Evolutionary conservation across 2,329 filamentous ascomycete genomes (phyloP).

Genomic region (Microthyrium microscopicum): DNA sequence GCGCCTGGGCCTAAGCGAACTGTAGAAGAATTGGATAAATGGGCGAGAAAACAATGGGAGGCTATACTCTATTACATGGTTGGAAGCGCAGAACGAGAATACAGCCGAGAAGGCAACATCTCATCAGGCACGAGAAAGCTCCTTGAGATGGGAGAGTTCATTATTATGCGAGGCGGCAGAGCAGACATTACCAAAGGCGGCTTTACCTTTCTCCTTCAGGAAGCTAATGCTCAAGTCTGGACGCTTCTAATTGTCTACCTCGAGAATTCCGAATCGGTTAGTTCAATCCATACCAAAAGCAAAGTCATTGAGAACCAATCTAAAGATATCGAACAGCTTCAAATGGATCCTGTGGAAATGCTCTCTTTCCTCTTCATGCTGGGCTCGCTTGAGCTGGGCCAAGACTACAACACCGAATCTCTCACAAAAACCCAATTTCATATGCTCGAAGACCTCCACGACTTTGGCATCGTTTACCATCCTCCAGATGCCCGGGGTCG

Average conservation of each 20-base stretch:
- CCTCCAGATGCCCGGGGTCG: constrained; percentile 26
- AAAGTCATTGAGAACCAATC: neutral
- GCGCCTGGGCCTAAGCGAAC: constrained; percentile 41
- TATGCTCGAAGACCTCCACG: constrained; percentile 79
- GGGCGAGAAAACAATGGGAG: constrained; percentile 84
- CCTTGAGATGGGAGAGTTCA: constrained; percentile 63
- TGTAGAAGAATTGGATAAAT: constrained; percentile 60
- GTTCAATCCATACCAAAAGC: neutral
- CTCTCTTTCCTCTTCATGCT: constrained; percentile 93
- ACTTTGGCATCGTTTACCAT: constrained; percentile 82
- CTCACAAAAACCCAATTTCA: constrained; percentile 67
- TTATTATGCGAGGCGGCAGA: constrained; percentile 40
- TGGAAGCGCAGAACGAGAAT: constrained; percentile 46
- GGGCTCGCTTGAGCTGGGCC: constrained; percentile 78
- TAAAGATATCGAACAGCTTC: constrained; percentile 24
- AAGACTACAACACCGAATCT: constrained; percentile 74
- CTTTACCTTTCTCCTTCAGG: constrained; percentile 87
- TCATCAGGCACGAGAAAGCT: constrained; percentile 69
- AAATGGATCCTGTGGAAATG: constrained; percentile 81
- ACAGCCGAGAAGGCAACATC: constrained; percentile 26
- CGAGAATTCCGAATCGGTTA: constrained; percentile 47
- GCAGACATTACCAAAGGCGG: constrained; percentile 79
- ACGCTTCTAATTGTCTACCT: constrained; percentile 86
- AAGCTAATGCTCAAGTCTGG: constrained; percentile 95
- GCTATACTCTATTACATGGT: constrained; percentile 93